Conservation (phyloP, 371 early-diverging fungal species). For the Haplosporangium sp. region DNA sequence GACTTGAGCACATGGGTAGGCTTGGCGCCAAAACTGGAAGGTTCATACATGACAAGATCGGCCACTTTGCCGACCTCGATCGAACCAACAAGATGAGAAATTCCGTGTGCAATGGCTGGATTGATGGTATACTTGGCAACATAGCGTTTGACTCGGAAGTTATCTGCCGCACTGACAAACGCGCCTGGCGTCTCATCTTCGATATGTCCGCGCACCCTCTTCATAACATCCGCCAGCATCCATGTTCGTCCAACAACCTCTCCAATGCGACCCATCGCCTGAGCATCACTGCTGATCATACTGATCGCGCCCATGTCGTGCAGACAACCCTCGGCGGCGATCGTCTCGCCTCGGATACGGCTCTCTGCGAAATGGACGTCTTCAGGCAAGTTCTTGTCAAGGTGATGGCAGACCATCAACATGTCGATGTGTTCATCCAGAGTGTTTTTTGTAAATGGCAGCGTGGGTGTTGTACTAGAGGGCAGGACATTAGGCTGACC, state of each 20-base stretch:
- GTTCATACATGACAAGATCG: slow-evolving; percentile 87
- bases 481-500: slow-evolving; percentile 87
- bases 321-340: slow-evolving; percentile 93
- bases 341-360: slow-evolving; percentile 94
- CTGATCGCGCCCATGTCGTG: slow-evolving; percentile 94
- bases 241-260: slow-evolving; percentile 92
- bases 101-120: slow-evolving; percentile 91
- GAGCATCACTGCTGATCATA: slow-evolving; percentile 91
- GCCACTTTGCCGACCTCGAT: slow-evolving; percentile 93
- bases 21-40: slow-evolving; percentile 89
- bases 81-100: slow-evolving; percentile 91
- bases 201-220: slow-evolving; percentile 80
- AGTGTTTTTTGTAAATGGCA: slow-evolving; percentile 92
- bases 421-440: slow-evolving; percentile 97
- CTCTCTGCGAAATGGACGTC: slow-evolving; percentile 96
- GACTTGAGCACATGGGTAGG: slow-evolving; percentile 88
- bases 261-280: slow-evolving; percentile 96
- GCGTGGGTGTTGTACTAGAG: slow-evolving; percentile 93
- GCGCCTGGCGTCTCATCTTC: slow-evolving; percentile 52
- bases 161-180: slow-evolving; percentile 68
- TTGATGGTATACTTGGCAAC: slow-evolving; percentile 97
- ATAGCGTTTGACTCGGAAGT: slow-evolving; percentile 85
- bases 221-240: slow-evolving; percentile 96
- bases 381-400: slow-evolving; percentile 91
- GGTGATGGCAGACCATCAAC: slow-evolving; percentile 98